Evolutionary conservation across 331 rosid genomes (phyloP).

Genomic region (Acacia pycnantha): DNA sequence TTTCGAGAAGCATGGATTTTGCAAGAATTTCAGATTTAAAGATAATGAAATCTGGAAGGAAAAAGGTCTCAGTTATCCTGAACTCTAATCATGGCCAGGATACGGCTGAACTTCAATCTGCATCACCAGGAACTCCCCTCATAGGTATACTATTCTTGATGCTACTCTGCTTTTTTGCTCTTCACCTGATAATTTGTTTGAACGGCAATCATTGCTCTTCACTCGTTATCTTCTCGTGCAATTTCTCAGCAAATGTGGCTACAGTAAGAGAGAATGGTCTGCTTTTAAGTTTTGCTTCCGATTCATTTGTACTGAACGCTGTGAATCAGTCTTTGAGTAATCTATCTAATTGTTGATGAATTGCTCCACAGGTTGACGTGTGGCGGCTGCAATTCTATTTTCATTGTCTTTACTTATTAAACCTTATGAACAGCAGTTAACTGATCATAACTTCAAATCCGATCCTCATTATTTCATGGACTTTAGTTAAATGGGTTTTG

Average conservation of each 20-base stretch:
- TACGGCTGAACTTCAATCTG: slow-evolving; percentile 59
- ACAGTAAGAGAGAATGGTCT: background rate
- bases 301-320: background rate
- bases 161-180: background rate
- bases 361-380: background rate
- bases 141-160: slow-evolving; percentile 42
- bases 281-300: background rate
- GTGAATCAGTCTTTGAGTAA: background rate
- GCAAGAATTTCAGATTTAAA: slow-evolving; percentile 53
- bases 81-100: slow-evolving; percentile 59
- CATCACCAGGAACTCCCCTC: slow-evolving; percentile 64
- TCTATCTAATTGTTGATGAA: background rate
- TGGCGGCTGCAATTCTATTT: background rate
- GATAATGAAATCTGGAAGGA: slow-evolving; percentile 40
- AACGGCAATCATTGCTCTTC: background rate
- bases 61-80: slow-evolving; percentile 48
- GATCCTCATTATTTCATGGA: background rate
- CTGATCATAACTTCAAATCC: slow-evolving; percentile 8
- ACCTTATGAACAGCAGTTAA: background rate
- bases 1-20: slow-evolving; percentile 52
- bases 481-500: background rate
- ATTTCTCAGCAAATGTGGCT: background rate
- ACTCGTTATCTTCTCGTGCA: background rate
- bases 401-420: background rate
- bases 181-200: background rate